phyloP scores from a whole-genome alignment of 768 basidiomycete genomes.

The Leucosporidium scottii region DNA sequence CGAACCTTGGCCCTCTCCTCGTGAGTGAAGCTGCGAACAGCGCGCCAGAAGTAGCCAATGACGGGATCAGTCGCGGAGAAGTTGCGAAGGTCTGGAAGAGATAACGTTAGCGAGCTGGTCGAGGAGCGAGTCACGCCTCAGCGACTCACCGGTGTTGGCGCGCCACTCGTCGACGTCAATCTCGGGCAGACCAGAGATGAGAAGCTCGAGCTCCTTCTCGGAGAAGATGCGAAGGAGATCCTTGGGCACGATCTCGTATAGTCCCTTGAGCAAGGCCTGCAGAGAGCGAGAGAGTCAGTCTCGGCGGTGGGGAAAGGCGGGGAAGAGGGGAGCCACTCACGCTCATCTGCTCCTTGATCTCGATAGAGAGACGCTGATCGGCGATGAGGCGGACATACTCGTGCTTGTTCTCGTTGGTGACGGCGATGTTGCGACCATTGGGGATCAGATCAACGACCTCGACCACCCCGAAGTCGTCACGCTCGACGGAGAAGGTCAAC shows the following conservation, averaged over 20 bases:
- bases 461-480: slow-evolving; percentile 92
- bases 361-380: slow-evolving; percentile 83
- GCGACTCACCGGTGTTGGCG: slow-evolving; percentile 54
- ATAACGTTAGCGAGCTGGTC: background rate
- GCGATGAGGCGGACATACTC: slow-evolving; percentile 96
- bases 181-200: slow-evolving; percentile 87
- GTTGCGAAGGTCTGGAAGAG: slow-evolving; percentile 62
- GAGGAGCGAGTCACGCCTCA: too few species aligned
- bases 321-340: slow-evolving; percentile 2
- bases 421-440: slow-evolving; percentile 70
- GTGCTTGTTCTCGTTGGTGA: slow-evolving; percentile 92
- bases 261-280: slow-evolving; percentile 68
- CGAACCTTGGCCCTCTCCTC: slow-evolving; percentile 78
- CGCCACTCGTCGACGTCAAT: slow-evolving; percentile 98
- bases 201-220: slow-evolving; percentile 84
- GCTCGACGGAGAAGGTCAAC: slow-evolving; percentile 89
- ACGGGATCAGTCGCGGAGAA: slow-evolving; percentile 77
- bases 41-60: slow-evolving; percentile 99
- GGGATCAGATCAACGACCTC: slow-evolving; percentile 81
- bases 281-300: background rate
- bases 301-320: too few species aligned
- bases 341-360: slow-evolving; percentile 92
- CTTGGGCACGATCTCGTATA: slow-evolving; percentile 97
- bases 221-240: slow-evolving; percentile 92
- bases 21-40: slow-evolving; percentile 91